Conservation (phyloP, 148 eudicot species). For the Mesembryanthemum crystallinum region DNA sequence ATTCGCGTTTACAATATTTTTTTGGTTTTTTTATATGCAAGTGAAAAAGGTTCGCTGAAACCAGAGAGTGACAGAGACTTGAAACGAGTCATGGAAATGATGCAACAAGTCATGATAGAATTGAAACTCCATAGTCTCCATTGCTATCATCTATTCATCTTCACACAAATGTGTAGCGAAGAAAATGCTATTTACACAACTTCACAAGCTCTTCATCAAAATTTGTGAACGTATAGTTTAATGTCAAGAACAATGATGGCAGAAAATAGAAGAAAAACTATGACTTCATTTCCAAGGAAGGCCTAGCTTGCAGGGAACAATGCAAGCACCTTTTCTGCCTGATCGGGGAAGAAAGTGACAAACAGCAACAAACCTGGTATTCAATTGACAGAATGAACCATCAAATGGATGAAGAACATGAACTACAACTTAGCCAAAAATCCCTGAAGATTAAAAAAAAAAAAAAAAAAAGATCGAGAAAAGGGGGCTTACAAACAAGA, state of each 20-base stretch:
- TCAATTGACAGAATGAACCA: background rate
- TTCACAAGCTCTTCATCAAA: constrained; percentile 14
- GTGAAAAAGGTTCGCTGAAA: no score
- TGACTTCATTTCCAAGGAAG: background rate
- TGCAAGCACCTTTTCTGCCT: constrained; percentile 64
- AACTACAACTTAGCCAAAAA: no score
- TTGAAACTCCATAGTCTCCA: background rate
- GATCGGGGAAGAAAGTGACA: constrained; percentile 80
- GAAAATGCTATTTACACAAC: constrained; percentile 4
- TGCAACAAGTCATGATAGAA: background rate
- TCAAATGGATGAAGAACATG: background rate
- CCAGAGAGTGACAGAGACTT: no score
- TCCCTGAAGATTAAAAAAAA: no score
- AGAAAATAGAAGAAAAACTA: background rate
- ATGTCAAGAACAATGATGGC: constrained; percentile 1
- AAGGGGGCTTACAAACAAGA: constrained; percentile 67
- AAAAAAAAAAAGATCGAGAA: background rate
- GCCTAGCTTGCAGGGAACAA: constrained; percentile 51
- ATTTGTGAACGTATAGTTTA: background rate
- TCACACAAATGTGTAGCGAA: background rate
- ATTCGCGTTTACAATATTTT: no score
- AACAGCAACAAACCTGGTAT: constrained; percentile 62
- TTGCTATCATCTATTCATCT: background rate
- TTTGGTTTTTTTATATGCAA: no score
- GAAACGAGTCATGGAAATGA: no score